These are phyloP conservation scores for Colletotrichum eleusines DNA, from an alignment of 2,329 filamentous ascomycete species.

Conservation along the genomic window DNA sequence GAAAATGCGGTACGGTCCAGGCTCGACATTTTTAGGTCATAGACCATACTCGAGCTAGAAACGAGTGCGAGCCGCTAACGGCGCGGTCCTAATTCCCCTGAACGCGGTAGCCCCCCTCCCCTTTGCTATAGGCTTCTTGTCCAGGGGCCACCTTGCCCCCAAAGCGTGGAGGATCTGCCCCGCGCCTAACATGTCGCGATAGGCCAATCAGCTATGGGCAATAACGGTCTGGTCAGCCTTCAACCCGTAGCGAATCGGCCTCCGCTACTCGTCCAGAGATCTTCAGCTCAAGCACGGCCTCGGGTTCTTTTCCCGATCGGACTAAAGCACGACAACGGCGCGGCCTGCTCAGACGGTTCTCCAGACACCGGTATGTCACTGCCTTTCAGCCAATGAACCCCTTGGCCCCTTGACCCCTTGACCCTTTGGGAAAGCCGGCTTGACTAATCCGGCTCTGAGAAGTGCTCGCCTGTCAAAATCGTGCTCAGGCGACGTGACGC, in stretches of 20 bases:
- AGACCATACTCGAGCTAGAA: neutral
- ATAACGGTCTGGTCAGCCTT: neutral
- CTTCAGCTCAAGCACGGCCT: constrained; percentile 1
- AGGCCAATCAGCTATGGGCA: neutral
- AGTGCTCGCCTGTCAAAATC: constrained; percentile 2
- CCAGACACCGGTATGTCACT: neutral
- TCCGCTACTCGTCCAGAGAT: neutral
- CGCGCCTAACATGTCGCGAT: neutral
- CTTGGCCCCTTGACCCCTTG: neutral
- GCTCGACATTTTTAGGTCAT: neutral
- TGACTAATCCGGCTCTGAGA: neutral
- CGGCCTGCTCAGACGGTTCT: neutral
- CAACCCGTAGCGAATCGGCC: neutral
- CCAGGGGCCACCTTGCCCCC: neutral
- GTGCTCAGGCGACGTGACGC: constrained; percentile 49
- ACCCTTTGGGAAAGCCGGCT: constrained; percentile 5
- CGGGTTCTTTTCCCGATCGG: neutral
- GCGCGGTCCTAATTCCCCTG: neutral
- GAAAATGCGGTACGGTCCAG: neutral
- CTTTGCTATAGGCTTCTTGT: neutral
- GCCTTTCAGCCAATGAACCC: neutral
- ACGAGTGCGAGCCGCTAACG: neutral
- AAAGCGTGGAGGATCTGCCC: neutral
- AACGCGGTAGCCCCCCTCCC: neutral
- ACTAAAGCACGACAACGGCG: neutral